Percentiles rank a stretch among this genome's conserved stretches.
Evolutionary conservation across 176 grass and related monocot genomes (phyloP).

Genomic region (Cenchrus purpureus): DNA sequence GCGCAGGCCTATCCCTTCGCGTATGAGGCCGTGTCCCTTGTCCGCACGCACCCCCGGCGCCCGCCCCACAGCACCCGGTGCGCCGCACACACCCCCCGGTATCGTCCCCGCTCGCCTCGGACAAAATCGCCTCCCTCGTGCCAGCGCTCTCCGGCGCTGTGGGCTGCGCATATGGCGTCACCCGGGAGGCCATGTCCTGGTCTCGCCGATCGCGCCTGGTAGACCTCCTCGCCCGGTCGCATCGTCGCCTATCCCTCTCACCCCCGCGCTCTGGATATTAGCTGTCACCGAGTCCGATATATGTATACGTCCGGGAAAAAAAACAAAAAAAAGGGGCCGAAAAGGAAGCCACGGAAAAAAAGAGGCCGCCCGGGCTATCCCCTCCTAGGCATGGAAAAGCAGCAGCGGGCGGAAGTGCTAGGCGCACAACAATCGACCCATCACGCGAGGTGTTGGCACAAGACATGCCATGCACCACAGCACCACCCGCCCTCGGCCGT

Average conservation of each 20-base stretch:
- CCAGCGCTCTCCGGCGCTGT: background rate
- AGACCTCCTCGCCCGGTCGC: background rate
- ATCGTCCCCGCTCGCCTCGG: background rate
- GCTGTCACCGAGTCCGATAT: constrained; percentile 53
- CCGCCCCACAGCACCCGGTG: background rate
- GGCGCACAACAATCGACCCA: background rate
- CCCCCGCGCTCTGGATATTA: constrained; percentile 46
- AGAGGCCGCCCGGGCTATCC: background rate
- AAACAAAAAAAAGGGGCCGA: background rate
- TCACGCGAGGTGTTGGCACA: background rate
- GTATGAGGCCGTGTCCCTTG: background rate
- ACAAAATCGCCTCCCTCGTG: background rate
- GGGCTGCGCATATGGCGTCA: constrained; percentile 37
- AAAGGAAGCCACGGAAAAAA: background rate
- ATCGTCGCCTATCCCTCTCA: background rate
- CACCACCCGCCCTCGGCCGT: background rate
- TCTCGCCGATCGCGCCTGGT: background rate
- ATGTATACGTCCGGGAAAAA: background rate
- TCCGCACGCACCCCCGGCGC: background rate
- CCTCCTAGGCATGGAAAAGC: background rate
- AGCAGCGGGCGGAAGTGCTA: background rate
- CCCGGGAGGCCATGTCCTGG: background rate
- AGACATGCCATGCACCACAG: background rate
- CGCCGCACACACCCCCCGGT: background rate
- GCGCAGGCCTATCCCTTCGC: background rate